These are phyloP conservation scores for Lyophyllum decastes DNA, from an alignment of 768 basidiomycete species.

Conservation along the genomic window DNA sequence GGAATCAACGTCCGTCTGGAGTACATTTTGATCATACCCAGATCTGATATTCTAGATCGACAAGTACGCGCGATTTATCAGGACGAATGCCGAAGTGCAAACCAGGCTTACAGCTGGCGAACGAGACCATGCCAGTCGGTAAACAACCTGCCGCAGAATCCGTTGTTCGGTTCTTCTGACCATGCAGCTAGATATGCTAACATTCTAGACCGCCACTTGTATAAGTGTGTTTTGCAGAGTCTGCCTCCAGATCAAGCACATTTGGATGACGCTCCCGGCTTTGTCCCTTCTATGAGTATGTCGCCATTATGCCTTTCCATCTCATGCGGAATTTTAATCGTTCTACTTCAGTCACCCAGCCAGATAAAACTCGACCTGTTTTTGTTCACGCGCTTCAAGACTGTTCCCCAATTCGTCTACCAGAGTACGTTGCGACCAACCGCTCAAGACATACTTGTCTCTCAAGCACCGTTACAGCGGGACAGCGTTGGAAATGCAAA, in stretches of 20 bases:
- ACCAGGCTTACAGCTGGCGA: constrained; percentile 82
- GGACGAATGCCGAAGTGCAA: constrained; percentile 68
- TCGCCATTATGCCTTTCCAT: constrained; percentile 11
- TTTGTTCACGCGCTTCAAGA: constrained; percentile 76
- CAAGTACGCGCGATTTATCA: constrained; percentile 81
- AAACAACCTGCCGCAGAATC: constrained; percentile 15
- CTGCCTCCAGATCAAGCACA: constrained; percentile 77
- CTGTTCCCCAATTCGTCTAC: constrained; percentile 68
- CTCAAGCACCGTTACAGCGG: constrained; percentile 43
- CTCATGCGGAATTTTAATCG: neutral
- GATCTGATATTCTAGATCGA: constrained; percentile 64
- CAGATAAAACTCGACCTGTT: constrained; percentile 75
- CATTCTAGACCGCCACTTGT: constrained; percentile 77
- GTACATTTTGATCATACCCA: constrained; percentile 22
- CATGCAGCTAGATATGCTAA: constrained; percentile 60
- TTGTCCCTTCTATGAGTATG: constrained; percentile 77
- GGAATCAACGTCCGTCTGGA: neutral
- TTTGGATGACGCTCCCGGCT: constrained; percentile 72
- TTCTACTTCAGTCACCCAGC: constrained; percentile 61
- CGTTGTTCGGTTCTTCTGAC: neutral
- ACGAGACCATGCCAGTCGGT: constrained; percentile 79
- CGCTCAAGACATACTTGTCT: neutral
- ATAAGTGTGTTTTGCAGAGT: constrained; percentile 77
- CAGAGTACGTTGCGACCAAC: constrained; percentile 52
- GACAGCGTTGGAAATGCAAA: constrained; percentile 68